These are phyloP conservation scores for Parascedosporium putredinis DNA, from an alignment of 2,329 filamentous ascomycete genomes.

Conservation along the genomic window DNA sequence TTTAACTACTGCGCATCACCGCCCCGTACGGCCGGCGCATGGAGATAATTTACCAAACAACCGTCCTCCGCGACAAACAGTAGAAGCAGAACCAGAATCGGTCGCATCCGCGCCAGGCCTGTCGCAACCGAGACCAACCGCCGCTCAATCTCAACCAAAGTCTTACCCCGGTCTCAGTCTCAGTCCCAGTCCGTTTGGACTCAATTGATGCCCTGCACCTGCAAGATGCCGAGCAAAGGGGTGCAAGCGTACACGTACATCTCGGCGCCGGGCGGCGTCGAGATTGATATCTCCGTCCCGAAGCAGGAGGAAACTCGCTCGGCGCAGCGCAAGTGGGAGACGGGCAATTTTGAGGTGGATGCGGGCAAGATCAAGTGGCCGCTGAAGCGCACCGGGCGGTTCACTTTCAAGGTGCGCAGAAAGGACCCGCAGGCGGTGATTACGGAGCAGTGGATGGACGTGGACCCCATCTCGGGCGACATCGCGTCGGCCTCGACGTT, in stretches of 20 bases:
- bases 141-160: not conserved
- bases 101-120: no score
- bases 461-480: conserved; percentile 34
- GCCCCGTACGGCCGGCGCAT: not conserved
- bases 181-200: not conserved
- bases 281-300: conserved; percentile 34
- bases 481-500: conserved; percentile 28
- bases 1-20: not conserved
- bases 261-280: conserved; percentile 23
- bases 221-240: conserved; percentile 30
- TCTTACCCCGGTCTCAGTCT: not conserved
- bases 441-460: conserved; percentile 30
- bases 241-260: conserved; percentile 28
- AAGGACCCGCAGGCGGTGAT: conserved; percentile 22
- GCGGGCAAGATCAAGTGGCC: conserved; percentile 26
- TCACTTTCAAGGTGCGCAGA: conserved; percentile 30
- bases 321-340: conserved; percentile 23
- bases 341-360: conserved; percentile 34
- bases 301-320: conserved; percentile 22
- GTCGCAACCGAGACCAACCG: not conserved
- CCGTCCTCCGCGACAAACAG: no score
- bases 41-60: not conserved
- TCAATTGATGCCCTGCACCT: not conserved
- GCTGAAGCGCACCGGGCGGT: conserved; percentile 33
- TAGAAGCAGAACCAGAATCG: no score